Base-by-base conservation (phyloP, 257 asterid genomes). In the Solanum commersonii region DNA sequence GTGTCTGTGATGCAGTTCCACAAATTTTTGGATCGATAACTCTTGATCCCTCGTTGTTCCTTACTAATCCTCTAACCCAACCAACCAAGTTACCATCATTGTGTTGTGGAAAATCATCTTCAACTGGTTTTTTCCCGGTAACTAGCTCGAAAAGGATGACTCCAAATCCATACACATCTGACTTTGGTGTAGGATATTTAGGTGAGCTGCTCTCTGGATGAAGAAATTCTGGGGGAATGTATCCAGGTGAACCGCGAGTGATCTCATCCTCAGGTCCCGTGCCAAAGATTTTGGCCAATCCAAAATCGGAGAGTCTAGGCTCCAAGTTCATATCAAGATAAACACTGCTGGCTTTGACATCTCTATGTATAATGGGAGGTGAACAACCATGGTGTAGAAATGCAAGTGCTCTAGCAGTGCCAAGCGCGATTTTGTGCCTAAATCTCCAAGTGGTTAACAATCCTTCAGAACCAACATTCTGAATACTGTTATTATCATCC, bases 341-440 rank as follows among this genome's bases (percentile, higher is more conserved):
- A 52, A 89, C 83, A 27, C 89, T 87, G 49, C 91, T 89, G 25
- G 89, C 89, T 78, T 89, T 89, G 49, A 89, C 82, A 73, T 89
- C 91, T 59, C 91, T 72, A 72, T 89, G 91, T 38, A 89, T 87
- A 33, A 89, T 89, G 20, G 91, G 91, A 56, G 91, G 91, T n/a
- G 91, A 89, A 10, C 91, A 89, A 46, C 91, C 91, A 74, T 89
- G 91, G 87, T 89, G 91, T 52, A 89, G 91, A 87, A 89, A 89
- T 9, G 91, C 89, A n/a, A 89, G 87, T 34, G 89, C 91, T 11
- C 91, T 71, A 14, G 91, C 91, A 6, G 91, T 89, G 31, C 91
- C 89, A 34, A 89, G 89, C 11, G 91, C 91, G 18, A 89, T 60
- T 37, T 89, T 87, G 44, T 89, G 91, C 84, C 91, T 56, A 42